Evolutionary conservation across 2,329 filamentous ascomycete genomes (phyloP), one percentile per base, ranked within the genome.

Genomic region (Metarhizium brunneum): DNA sequence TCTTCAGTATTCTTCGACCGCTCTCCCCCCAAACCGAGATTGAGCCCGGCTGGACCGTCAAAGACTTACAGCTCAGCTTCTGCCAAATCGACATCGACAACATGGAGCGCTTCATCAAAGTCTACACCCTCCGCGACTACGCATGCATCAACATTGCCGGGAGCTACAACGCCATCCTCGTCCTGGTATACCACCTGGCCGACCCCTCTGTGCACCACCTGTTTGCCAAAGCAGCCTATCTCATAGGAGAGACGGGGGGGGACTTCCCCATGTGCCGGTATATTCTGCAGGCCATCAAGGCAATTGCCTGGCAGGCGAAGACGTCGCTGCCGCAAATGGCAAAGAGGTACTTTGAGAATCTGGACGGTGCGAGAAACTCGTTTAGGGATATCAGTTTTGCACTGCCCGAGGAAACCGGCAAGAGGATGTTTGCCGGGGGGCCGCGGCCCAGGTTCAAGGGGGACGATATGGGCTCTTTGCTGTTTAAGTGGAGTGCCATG

Each of bases 231-330:
- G 54, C 56, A 4, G 55, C 49, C 11, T 49, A 51, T 14, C 56
- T 57, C 30, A 52, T 60, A 10, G 52, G 55, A 7, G 45, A 48
- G 40, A 61, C 50, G 6, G 50, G 35, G 8, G 16, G 38, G 6
- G 57, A 60, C 38, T 57, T 57, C 48, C 56, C 55, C 42, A 58
- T 61, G 53, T 54, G 54, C 10, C 43, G 54, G 36, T 60, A 55
- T 45, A 54, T 60, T 13, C 50, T 61, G 38, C 57, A 61, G 14
- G 54, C 54, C 25, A 53, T 61, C 54, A 59, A 59, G 52, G 56
- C 57, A 16, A 56, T 62, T 51, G 56, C 58, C 5, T 57, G 57
- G 57, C 50, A 48, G 8, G 49, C 58, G 29, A 56, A 57, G 35
- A 47, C 59, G 10, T 16, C 47, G 13, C 32, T 63, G 36, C 61